These are phyloP conservation scores for Hylodesmum podocarpum DNA, from an alignment of 306 rosid genomes.

Conservation along the genomic window DNA sequence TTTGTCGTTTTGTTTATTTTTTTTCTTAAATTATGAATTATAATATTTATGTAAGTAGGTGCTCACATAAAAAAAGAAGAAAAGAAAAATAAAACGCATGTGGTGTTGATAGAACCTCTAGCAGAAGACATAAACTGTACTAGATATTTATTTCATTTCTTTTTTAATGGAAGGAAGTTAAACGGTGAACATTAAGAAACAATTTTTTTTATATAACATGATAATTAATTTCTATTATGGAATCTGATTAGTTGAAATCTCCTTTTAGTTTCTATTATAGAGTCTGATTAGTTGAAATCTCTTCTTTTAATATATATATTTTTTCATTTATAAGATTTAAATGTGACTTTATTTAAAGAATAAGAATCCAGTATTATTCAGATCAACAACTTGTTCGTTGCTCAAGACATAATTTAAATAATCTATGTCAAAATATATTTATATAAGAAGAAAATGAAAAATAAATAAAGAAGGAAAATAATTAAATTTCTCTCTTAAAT, in stretches of 20 bases:
- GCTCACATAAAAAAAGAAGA: no score
- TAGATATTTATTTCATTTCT: neutral
- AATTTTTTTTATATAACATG: no score
- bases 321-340: no score
- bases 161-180: neutral
- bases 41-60: neutral
- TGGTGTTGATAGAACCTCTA: neutral
- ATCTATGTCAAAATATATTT: neutral
- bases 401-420: neutral
- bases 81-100: neutral
- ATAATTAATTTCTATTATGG: no score
- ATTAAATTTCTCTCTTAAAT: neutral
- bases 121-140: neutral
- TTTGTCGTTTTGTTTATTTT: neutral
- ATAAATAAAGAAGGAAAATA: no score
- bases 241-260: no score
- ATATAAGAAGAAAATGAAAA: neutral
- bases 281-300: no score
- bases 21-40: neutral
- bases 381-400: no score
- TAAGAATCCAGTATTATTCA: no score
- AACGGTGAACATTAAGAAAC: neutral
- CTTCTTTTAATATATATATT: no score
- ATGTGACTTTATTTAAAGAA: no score
- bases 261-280: no score